Base-by-base conservation (phyloP, 2,329 filamentous ascomycete genomes). In the Diaporthe eres region DNA sequence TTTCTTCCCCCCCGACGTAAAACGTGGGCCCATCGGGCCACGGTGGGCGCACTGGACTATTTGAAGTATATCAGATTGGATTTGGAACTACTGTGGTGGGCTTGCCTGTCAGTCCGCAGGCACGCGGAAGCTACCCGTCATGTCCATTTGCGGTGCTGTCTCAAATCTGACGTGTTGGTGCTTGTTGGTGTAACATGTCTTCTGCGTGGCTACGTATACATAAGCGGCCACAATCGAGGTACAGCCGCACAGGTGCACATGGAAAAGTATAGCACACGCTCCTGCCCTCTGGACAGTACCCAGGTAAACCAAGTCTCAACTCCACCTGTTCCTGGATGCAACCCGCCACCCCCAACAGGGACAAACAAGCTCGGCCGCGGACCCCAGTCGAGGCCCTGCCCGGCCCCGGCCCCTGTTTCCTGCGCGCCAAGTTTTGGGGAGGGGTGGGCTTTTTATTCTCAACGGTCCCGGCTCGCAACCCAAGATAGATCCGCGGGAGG, bases 261-360 rank as follows among this genome's bases (percentile, higher is more conserved):
- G n/a, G 31, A 51, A 28, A 13, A 53, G 34, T 17, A 53, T 22
- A 51, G 13, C 25, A 37, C 34, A 37, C 31, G n/a, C 47, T 13
- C 17, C 31, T 34, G 25, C 61, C 61, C 61, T 49, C 42, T 67
- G 10, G 37, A 39, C 37, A 39, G 37, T 13, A n/a, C 44, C 15
- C 19, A 28, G 58, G 34, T 28, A 28, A n/a, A n/a, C 44, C 63
- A 8, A 22, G 13, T 25, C 42, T 10, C 22, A 8, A 53, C 65
- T 68, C 65, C 65, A 68, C 65, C 65, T 68, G 65, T 68, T 68
- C 65, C 65, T 68, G 65, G 65, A 68, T 68, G 65, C 65, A 68
- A 68, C 65, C 65, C 65, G 65, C 47, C 65, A 47, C 63, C 63
- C 34, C 65, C 31, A 53, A 53, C 65, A 55, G 42, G 65, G 22